These are phyloP conservation scores for Petunia hybrid DNA, from an alignment of 305 asterid genomes.

Conservation along the genomic window DNA sequence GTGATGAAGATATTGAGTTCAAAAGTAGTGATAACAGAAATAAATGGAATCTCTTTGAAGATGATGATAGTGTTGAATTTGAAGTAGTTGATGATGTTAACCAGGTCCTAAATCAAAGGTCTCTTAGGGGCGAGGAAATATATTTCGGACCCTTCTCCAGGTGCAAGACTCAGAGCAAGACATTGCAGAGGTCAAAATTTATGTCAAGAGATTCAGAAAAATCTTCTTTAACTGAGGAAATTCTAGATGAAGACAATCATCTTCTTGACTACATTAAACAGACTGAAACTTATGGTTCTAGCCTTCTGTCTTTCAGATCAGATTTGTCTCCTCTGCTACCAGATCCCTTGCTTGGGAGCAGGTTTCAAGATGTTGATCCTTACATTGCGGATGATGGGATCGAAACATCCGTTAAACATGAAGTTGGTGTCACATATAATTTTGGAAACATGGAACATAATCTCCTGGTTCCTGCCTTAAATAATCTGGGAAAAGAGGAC, in stretches of 20 bases:
- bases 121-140: conserved; percentile 43
- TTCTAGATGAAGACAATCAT: conserved; percentile 36
- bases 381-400: conserved; percentile 38
- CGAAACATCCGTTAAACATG: conserved; percentile 45
- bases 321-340: conserved; percentile 51
- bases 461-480: conserved; percentile 32
- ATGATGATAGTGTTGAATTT: conserved; percentile 41
- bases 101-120: conserved; percentile 42
- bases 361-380: conserved; percentile 44
- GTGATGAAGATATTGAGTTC: conserved; percentile 50
- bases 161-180: conserved; percentile 47
- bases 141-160: conserved; percentile 49
- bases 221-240: conserved; percentile 44
- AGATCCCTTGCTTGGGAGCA: conserved; percentile 43
- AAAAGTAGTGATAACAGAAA: conserved; percentile 42
- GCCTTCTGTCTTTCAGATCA: conserved; percentile 48
- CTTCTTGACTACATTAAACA: conserved; percentile 42
- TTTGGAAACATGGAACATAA: conserved; percentile 44
- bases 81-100: conserved; percentile 46
- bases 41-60: conserved; percentile 44
- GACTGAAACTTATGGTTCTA: conserved; percentile 41
- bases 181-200: conserved; percentile 38
- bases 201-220: conserved; percentile 39
- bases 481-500: conserved; percentile 47
- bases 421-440: conserved; percentile 34